Conservation (phyloP, 805 yeast genomes). For the Lachancea sp. region DNA sequence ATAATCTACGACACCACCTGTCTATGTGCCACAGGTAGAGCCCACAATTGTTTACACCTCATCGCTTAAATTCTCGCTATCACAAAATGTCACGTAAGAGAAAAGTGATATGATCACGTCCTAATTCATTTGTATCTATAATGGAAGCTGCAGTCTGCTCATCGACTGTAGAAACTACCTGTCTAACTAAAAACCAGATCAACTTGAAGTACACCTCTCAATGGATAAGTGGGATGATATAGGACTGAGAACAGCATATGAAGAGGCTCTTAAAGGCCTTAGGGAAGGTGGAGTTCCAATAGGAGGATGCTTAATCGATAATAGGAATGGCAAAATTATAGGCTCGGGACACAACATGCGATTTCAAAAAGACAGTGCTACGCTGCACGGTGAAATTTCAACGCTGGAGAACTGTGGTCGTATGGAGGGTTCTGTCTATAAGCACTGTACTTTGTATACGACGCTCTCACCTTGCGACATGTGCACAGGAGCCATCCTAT, state of each 20-base stretch:
- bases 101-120: no score
- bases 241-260: conserved; percentile 65
- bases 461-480: conserved; percentile 89
- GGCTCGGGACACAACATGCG: conserved; percentile 91
- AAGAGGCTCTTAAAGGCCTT: conserved; percentile 62
- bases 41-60: no score
- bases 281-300: conserved; percentile 90
- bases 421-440: conserved; percentile 69
- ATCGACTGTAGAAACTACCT: no score
- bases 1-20: no score
- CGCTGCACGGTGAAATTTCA: conserved; percentile 87
- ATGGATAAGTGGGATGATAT: conserved; percentile 49
- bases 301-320: conserved; percentile 38
- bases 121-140: no score
- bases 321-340: conserved; percentile 71
- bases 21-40: no score
- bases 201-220: background rate
- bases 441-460: conserved; percentile 84
- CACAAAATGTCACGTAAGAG: no score
- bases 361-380: conserved; percentile 76
- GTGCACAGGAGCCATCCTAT: conserved; percentile 90
- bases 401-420: conserved; percentile 90
- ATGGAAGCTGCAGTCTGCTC: no score
- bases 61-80: no score
- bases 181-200: no score